These are phyloP conservation scores for Mesotaenium endlicherianum DNA, from an alignment of 139 green algal species.

Conservation along the genomic window DNA sequence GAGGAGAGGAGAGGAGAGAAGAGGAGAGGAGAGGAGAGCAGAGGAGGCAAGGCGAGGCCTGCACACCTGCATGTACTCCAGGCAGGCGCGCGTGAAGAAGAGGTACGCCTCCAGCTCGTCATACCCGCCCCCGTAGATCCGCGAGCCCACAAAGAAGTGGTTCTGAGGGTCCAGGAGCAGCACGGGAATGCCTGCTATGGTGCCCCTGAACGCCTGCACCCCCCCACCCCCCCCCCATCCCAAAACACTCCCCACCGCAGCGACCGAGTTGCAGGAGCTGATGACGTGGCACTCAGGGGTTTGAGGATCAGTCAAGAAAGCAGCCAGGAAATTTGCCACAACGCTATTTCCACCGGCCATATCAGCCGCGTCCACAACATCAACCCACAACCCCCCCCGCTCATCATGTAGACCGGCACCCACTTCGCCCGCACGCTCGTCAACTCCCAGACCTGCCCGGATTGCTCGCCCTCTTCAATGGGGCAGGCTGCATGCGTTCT, in stretches of 20 bases:
- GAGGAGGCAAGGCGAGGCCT: not conserved
- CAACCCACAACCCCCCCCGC: too few species aligned
- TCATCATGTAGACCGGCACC: too few species aligned
- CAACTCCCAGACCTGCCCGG: too few species aligned
- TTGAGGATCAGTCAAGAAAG: too few species aligned
- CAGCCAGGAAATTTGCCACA: too few species aligned
- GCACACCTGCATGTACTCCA: slow-evolving; percentile 76
- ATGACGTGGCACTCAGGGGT: too few species aligned
- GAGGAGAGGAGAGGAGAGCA: not conserved
- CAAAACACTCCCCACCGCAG: not conserved
- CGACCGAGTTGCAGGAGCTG: too few species aligned
- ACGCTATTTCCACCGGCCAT: too few species aligned
- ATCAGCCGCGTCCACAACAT: too few species aligned
- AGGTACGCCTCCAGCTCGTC: slow-evolving; percentile 95
- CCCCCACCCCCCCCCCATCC: not conserved
- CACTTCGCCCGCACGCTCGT: too few species aligned
- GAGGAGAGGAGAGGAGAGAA: not conserved
- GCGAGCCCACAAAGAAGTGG: slow-evolving; percentile 59
- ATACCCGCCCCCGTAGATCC: slow-evolving; percentile 90
- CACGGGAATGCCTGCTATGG: slow-evolving; percentile 37
- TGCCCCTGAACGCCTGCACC: slow-evolving; percentile 15
- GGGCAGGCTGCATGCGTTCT: too few species aligned
- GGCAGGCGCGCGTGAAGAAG: slow-evolving; percentile 83
- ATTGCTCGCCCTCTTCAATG: too few species aligned
- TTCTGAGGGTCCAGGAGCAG: slow-evolving; percentile 37